phyloP scores from a whole-genome alignment of 352 stramenopile species.

The Pythium angustatum region DNA sequence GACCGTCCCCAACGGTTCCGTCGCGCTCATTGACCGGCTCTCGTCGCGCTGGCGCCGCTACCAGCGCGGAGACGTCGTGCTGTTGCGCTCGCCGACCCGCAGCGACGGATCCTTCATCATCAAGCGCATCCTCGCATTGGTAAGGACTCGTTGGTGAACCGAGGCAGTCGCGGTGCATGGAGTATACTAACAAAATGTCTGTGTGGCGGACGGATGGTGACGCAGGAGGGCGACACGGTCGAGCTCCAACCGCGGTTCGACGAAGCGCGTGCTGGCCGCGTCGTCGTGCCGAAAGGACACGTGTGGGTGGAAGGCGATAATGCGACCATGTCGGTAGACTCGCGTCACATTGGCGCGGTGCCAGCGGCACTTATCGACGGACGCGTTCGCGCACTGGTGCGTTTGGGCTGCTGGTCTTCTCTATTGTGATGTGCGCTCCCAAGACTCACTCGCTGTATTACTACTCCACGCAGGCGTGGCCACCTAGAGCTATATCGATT shows the following conservation, averaged over 20 bases:
- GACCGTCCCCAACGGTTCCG: slow-evolving; percentile 74
- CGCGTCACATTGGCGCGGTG: slow-evolving; percentile 92
- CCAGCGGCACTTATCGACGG: slow-evolving; percentile 87
- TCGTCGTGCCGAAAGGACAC: slow-evolving; percentile 91
- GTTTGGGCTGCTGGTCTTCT: slow-evolving; percentile 30
- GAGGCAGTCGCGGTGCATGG: neutral
- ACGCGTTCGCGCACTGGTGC: slow-evolving; percentile 54
- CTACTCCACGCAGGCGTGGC: slow-evolving; percentile 25
- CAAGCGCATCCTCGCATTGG: slow-evolving; percentile 87
- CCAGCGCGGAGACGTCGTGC: slow-evolving; percentile 79
- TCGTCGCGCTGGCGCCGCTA: slow-evolving; percentile 64
- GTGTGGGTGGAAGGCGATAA: slow-evolving; percentile 98
- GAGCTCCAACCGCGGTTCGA: slow-evolving; percentile 77
- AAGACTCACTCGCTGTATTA: too few species aligned
- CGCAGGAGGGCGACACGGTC: slow-evolving; percentile 79
- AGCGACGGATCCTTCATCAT: slow-evolving; percentile 72
- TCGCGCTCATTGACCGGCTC: slow-evolving; percentile 83
- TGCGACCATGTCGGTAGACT: slow-evolving; percentile 92
- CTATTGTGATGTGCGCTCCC: too few species aligned
- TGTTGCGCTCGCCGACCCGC: slow-evolving; percentile 79
- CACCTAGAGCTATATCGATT: slow-evolving; percentile 19
- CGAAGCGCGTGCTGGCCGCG: slow-evolving; percentile 48
- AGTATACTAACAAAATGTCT: too few species aligned
- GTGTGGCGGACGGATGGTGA: too few species aligned
- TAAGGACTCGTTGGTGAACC: slow-evolving; percentile 22